These are phyloP conservation scores for Ascochyta fabae DNA, from an alignment of 2,329 filamentous ascomycete species.

Conservation along the genomic window DNA sequence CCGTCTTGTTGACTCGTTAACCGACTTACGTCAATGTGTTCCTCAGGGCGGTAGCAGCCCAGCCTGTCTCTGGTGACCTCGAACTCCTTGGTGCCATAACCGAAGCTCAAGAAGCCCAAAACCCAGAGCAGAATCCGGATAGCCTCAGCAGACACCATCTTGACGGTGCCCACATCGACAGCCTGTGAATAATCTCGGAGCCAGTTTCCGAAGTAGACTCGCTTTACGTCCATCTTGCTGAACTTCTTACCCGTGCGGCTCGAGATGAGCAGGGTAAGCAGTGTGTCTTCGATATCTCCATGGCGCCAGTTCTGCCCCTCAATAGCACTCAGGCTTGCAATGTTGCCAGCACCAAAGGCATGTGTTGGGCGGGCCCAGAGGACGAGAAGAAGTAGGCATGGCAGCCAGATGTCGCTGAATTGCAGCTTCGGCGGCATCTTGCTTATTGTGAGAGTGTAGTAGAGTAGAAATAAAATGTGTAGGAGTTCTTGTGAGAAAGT, in stretches of 20 bases:
- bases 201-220: conserved; percentile 97
- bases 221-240: conserved; percentile 83
- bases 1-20: background rate
- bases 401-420: conserved; percentile 46
- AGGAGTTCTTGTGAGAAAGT: conserved; percentile 11
- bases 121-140: conserved; percentile 90
- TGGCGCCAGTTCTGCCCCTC: conserved; percentile 78
- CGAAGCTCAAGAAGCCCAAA: conserved; percentile 87
- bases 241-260: conserved; percentile 78
- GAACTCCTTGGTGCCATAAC: conserved; percentile 82
- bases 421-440: conserved; percentile 37
- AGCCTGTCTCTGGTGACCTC: conserved; percentile 81
- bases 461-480: conserved; percentile 3
- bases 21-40: conserved; percentile 71
- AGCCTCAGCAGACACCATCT: conserved; percentile 86
- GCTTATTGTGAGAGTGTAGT: background rate
- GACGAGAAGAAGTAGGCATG: conserved; percentile 60
- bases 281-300: conserved; percentile 85
- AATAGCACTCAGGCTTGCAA: conserved; percentile 78
- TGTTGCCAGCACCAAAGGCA: conserved; percentile 89
- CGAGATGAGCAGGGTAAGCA: conserved; percentile 74
- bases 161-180: conserved; percentile 90
- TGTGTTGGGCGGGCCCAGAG: conserved; percentile 72
- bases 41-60: conserved; percentile 73
- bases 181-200: conserved; percentile 92